Base-by-base conservation (phyloP, 1,284 basidiomycete genomes). In the Wolfiporia cocos region DNA sequence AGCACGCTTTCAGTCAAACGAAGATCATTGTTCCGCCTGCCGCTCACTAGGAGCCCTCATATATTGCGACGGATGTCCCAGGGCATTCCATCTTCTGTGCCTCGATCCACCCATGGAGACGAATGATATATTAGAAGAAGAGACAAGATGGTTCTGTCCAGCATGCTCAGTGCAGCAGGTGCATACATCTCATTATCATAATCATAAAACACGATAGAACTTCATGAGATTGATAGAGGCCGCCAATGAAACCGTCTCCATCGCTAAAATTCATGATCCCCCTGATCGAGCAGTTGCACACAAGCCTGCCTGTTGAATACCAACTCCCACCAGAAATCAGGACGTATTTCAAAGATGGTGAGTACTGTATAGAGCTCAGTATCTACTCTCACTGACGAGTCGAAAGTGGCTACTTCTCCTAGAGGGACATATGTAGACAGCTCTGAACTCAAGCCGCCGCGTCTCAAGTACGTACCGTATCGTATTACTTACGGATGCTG, bases 1-100 rank as follows among this genome's bases (percentile, higher is more conserved):
- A 51, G 49, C 53, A 45, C 40, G 49, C n/a, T 18, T 22, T 22
- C 45, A 91, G 84, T 68, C 81, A 42, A 98, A 98, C 64, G 85
- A 97, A 61, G 94, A 98, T 63, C 91, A 90, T 57, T 98, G 94
- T 63, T 94, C 92, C 39, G 79, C 90, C 2, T 98, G 95, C 65
- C 78, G 83, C 52, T 87, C 82, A 19, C 68, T 78, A 43, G 88
- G 93, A 43, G 75, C 80, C 19, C 71, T 94, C 47, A 77, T 95
- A 7, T 98, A 97, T 63, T 99, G 95, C 65, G 95, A 99, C 61
- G 93, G 94, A 11, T 99, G 96, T 61, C 91, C 95, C 23, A 75
- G 88, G 50, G 92, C 92, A 18, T 99, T 97, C 64, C 95, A 99
- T 66, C 82, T 98, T 48, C 84, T 85, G 76, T 99, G 95, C 64